Conservation (phyloP, 768 basidiomycete genomes). For the Vishniacozyma victoriae region DNA sequence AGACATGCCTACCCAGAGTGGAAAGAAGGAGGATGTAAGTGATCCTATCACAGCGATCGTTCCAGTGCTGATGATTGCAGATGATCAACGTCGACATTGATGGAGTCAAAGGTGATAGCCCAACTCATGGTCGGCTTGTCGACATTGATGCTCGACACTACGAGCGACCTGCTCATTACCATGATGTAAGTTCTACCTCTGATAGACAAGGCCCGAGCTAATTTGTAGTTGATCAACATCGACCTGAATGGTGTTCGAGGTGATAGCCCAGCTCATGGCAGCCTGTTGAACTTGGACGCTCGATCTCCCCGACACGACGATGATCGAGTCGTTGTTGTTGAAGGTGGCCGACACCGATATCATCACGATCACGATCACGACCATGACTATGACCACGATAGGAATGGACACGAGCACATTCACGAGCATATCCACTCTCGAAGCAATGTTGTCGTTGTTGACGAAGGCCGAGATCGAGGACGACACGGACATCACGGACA, state of each 20-base stretch:
- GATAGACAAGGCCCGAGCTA: background rate
- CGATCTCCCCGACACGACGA: conserved; percentile 9
- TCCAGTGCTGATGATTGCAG: background rate
- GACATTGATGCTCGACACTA: background rate
- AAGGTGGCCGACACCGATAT: too few relatives aligned
- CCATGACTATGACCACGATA: conserved; percentile 5
- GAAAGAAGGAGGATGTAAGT: too few relatives aligned
- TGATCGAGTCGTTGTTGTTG: conserved; percentile 3
- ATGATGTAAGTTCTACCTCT: background rate
- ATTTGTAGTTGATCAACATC: background rate
- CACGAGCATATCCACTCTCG: too few relatives aligned
- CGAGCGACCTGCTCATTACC: background rate
- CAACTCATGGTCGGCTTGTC: too few relatives aligned
- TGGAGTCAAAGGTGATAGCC: background rate
- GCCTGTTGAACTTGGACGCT: conserved; percentile 2
- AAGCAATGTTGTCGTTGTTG: too few relatives aligned
- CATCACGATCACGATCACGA: too few relatives aligned
- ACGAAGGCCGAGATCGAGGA: too few relatives aligned
- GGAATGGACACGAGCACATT: conserved; percentile 4
- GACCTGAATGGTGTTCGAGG: background rate
- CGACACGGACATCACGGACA: too few relatives aligned
- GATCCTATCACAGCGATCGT: too few relatives aligned
- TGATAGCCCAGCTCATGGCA: background rate
- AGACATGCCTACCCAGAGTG: too few relatives aligned
- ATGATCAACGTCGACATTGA: conserved; percentile 11